Conservation (phyloP, 106 monocot species). For the Cymbidium sinense region DNA sequence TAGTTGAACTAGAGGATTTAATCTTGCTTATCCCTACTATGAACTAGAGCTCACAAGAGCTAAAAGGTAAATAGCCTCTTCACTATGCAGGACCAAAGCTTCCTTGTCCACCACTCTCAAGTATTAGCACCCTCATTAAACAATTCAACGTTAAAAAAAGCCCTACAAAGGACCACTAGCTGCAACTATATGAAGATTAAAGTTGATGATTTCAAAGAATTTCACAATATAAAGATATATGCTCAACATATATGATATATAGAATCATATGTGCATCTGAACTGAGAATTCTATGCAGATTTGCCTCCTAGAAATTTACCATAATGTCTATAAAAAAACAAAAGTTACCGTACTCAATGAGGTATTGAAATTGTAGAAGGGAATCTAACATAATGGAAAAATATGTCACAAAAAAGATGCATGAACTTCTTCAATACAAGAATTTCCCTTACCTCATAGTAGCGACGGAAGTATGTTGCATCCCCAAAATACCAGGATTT, state of each 20-base stretch:
- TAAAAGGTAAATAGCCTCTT: background rate
- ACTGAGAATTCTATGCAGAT: background rate
- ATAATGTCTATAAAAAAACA: background rate
- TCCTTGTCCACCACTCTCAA: no score
- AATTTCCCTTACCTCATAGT: conserved; percentile 76
- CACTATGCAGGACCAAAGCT: background rate
- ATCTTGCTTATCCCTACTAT: background rate
- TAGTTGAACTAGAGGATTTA: background rate
- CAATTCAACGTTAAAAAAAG: no score
- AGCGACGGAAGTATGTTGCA: conserved; percentile 73
- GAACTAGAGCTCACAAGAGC: background rate
- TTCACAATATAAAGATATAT: background rate
- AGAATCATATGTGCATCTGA: background rate
- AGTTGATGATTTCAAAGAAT: background rate
- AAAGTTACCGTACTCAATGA: background rate
- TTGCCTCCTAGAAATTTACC: background rate
- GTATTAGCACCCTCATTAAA: no score
- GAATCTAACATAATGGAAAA: background rate
- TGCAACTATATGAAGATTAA: background rate
- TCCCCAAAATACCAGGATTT: conserved; percentile 93
- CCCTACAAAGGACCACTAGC: no score
- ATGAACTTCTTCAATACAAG: background rate
- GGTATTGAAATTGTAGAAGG: background rate
- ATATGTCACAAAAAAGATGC: background rate
- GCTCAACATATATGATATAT: background rate